phyloP scores from a whole-genome alignment of 768 basidiomycete species.

The Gloeopeniophorella convolvens region DNA sequence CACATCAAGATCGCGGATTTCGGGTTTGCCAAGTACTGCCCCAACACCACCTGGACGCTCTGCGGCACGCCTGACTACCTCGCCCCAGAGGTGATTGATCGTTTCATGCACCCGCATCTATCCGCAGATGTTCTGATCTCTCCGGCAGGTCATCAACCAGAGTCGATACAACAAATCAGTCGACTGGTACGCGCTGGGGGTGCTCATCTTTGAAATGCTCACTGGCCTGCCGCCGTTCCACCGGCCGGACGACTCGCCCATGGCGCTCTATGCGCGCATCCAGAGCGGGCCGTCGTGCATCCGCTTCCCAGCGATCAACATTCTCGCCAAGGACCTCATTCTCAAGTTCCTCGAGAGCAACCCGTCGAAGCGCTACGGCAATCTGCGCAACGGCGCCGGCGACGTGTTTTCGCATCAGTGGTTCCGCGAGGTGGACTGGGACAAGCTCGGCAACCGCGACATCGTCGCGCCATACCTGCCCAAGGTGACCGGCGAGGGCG shows the following conservation, averaged over 20 bases:
- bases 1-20: slow-evolving; percentile 98
- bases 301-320: slow-evolving; percentile 75
- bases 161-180: slow-evolving; percentile 92
- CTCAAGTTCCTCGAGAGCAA: slow-evolving; percentile 86
- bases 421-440: slow-evolving; percentile 95
- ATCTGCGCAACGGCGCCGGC: slow-evolving; percentile 77
- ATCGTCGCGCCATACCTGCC: slow-evolving; percentile 96
- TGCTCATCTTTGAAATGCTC: slow-evolving; percentile 97
- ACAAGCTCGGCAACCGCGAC: slow-evolving; percentile 68
- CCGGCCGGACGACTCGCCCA: slow-evolving; percentile 74
- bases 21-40: slow-evolving; percentile 88
- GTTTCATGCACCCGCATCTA: neutral
- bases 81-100: slow-evolving; percentile 71
- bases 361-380: slow-evolving; percentile 83
- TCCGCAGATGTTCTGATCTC: neutral
- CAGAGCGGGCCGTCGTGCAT: slow-evolving; percentile 65
- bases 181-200: slow-evolving; percentile 98
- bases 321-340: slow-evolving; percentile 81
- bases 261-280: slow-evolving; percentile 90
- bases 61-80: slow-evolving; percentile 97
- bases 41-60: slow-evolving; percentile 87
- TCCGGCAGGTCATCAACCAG: slow-evolving; percentile 61
- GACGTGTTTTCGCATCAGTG: slow-evolving; percentile 92
- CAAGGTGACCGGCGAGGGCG: slow-evolving; percentile 86
- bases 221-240: slow-evolving; percentile 95